Base-by-base conservation (phyloP, 768 basidiomycete species). In the Suillus discolor region DNA sequence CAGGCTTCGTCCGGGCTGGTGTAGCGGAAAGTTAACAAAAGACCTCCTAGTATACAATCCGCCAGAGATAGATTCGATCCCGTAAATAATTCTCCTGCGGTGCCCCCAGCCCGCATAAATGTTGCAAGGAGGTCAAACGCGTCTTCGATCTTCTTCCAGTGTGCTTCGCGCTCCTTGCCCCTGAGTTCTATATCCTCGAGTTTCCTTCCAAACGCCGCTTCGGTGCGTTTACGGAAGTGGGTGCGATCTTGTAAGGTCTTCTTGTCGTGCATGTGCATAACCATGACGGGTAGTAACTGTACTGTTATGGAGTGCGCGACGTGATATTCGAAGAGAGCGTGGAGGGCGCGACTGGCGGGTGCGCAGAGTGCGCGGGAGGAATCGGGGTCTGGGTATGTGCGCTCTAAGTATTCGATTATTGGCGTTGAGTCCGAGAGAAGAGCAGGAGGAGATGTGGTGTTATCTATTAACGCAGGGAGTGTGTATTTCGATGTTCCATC, bases 391-490 rank as follows among this genome's bases (percentile, higher is more conserved):
- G 66, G 68, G 54, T 71, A 74, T 11, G 69, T 71, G n/a, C 62
- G 69, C 44, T 80, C 79, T 45, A 81, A 75, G 65, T 80, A 79
- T 54, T 76, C 73, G 18, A 79, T 69, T 53, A 80, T 80, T 16
- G 73, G 73, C 11, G 71, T 71, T 4, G 78, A 79, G 64, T 80
- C 79, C 5, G 78, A 74, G 4, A 79, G 49, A 23, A 69, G 64
- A 12, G 74, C 65, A 36, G 73, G 71, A 20, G 66, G 57, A 4
- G 70, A 62, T 57, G 66, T 61, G 18, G 67, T 64, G 34, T 71
- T 39, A 67, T 70, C 68, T 31, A 71, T 55, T 9, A 79, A 71
- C 20, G 76, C 75, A 45, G 79, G 79, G 13, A 78, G 71, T 8
- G 75, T 79, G 66, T 74, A 80, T 54, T 72, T 68, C 3, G 74